phyloP scores from a whole-genome alignment of 108 stramenopile species.

The Nitzschia sp. region DNA sequence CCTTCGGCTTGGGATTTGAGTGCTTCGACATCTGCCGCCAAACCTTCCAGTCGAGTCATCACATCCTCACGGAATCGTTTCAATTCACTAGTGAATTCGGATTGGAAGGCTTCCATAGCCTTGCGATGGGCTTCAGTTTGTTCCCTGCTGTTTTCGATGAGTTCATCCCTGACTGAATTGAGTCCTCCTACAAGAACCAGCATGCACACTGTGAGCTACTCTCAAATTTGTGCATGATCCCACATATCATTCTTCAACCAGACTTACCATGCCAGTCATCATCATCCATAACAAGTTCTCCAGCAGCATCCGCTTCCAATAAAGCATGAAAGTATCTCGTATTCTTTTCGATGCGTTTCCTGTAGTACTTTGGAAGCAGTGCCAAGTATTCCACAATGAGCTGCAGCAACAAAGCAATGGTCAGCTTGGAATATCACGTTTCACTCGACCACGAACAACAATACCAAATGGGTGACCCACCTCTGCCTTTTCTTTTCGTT shows the following conservation, averaged over 20 bases:
- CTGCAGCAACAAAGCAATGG: background rate
- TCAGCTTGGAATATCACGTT: too few relatives aligned
- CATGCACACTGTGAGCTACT: background rate
- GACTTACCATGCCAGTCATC: slow-evolving; percentile 40
- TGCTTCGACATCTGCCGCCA: slow-evolving; percentile 21
- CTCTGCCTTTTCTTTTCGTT: slow-evolving; percentile 36
- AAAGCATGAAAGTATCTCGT: slow-evolving; percentile 33
- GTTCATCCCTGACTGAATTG: slow-evolving; percentile 31
- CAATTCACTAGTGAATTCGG: slow-evolving; percentile 28
- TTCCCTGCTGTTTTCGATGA: slow-evolving; percentile 21
- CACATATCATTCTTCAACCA: background rate
- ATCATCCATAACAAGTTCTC: slow-evolving; percentile 26
- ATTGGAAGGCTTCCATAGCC: slow-evolving; percentile 18
- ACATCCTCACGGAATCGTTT: slow-evolving; percentile 16
- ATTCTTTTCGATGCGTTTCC: slow-evolving; percentile 36
- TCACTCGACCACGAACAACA: too few relatives aligned
- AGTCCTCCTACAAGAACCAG: slow-evolving; percentile 14
- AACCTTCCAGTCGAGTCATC: slow-evolving; percentile 1
- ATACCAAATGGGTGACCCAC: background rate
- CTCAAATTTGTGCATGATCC: too few relatives aligned
- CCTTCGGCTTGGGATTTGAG: slow-evolving; percentile 18
- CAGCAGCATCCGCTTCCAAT: slow-evolving; percentile 38
- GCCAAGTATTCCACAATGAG: slow-evolving; percentile 46
- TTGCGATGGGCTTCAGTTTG: slow-evolving; percentile 9
- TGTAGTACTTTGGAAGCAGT: slow-evolving; percentile 33